These are phyloP conservation scores for Peronosclerospora sorghi DNA, from an alignment of 352 stramenopile genomes.

Conservation along the genomic window DNA sequence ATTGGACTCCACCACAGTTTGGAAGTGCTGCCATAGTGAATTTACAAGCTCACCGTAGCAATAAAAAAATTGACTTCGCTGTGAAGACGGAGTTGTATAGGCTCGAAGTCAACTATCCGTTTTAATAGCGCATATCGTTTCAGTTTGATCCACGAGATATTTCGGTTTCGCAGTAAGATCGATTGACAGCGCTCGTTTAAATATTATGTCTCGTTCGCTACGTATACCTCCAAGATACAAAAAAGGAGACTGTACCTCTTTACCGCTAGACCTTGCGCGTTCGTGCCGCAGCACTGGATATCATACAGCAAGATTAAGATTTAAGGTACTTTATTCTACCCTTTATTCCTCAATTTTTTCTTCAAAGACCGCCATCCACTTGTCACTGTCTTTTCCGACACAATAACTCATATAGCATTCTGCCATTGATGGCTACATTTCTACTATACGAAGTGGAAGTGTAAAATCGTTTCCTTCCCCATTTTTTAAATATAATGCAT, in stretches of 20 bases:
- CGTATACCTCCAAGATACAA: not conserved
- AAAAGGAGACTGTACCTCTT: slow-evolving; percentile 27
- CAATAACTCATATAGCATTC: no score
- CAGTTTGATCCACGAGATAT: slow-evolving; percentile 55
- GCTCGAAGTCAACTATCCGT: slow-evolving; percentile 94
- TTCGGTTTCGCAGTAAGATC: slow-evolving; percentile 54
- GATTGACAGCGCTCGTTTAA: slow-evolving; percentile 68
- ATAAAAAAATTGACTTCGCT: slow-evolving; percentile 61
- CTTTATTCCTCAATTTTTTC: no score
- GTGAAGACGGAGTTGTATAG: slow-evolving; percentile 67
- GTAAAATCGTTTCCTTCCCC: no score
- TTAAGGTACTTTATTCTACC: no score
- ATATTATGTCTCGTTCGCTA: not conserved
- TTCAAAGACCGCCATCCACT: no score
- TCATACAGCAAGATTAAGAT: no score
- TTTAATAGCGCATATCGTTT: slow-evolving; percentile 44
- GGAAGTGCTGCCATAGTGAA: no score
- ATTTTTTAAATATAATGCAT: no score
- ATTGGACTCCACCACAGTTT: no score
- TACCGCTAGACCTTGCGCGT: slow-evolving; percentile 15
- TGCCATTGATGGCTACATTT: no score
- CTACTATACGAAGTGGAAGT: no score
- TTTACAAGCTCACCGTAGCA: slow-evolving; percentile 49
- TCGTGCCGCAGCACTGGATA: slow-evolving; percentile 81
- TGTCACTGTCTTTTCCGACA: no score